These are phyloP conservation scores for Nicotiana undulata DNA, from an alignment of 257 asterid species.

Conservation along the genomic window DNA sequence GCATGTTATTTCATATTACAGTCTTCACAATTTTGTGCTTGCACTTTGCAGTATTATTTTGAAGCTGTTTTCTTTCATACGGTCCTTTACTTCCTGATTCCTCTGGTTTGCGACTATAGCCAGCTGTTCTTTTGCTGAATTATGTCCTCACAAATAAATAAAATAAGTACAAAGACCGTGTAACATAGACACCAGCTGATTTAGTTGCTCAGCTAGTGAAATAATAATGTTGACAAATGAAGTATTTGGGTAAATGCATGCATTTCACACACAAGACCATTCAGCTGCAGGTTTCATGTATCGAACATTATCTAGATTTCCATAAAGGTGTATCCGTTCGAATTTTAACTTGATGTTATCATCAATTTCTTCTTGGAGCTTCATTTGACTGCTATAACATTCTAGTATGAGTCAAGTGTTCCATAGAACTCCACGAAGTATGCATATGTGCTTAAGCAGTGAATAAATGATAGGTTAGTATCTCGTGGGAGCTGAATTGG, in stretches of 20 bases:
- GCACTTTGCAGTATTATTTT: background rate
- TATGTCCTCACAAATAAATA: background rate
- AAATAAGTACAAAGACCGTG: background rate
- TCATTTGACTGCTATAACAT: background rate
- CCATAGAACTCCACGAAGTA: background rate
- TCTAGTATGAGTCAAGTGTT: background rate
- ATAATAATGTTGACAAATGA: background rate
- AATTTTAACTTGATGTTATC: background rate
- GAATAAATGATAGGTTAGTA: background rate
- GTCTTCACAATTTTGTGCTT: background rate
- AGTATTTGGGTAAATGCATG: background rate
- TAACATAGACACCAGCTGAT: background rate
- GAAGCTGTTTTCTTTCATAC: background rate
- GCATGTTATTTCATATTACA: conserved; percentile 1
- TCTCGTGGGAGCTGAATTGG: background rate
- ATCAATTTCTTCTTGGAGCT: background rate
- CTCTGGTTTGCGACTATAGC: background rate
- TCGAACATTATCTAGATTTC: background rate
- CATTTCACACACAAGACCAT: background rate
- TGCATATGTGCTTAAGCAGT: background rate
- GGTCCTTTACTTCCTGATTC: conserved; percentile 1
- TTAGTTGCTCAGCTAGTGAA: background rate
- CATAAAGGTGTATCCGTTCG: background rate
- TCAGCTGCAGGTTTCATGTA: background rate
- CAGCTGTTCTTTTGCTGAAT: background rate